phyloP scores from a whole-genome alignment of 2,329 filamentous ascomycete genomes.

The Zasmidium cellare region DNA sequence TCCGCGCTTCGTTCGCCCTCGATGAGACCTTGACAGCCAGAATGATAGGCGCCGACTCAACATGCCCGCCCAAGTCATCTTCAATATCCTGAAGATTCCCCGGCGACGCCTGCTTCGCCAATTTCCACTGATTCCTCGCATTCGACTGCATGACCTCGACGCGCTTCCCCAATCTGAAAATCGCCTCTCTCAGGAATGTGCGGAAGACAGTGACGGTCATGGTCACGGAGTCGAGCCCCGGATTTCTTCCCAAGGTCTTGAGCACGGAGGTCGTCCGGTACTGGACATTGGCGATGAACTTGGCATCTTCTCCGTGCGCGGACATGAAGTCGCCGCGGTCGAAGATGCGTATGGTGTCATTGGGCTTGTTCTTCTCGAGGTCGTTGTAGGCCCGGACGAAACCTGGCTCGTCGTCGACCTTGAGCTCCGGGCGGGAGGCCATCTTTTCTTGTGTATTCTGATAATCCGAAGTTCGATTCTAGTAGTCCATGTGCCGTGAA shows the following conservation, averaged over 20 bases:
- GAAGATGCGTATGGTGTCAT: slow-evolving; percentile 85
- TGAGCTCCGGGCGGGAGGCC: slow-evolving; percentile 59
- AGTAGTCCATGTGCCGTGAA: background rate
- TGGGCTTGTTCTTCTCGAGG: slow-evolving; percentile 68
- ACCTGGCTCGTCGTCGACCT: slow-evolving; percentile 90
- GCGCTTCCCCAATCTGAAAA: slow-evolving; percentile 87
- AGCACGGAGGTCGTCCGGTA: slow-evolving; percentile 98
- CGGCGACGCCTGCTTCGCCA: slow-evolving; percentile 80
- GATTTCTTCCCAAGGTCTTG: slow-evolving; percentile 80
- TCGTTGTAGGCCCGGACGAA: slow-evolving; percentile 96
- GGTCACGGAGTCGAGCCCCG: slow-evolving; percentile 88
- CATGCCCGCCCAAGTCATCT: slow-evolving; percentile 83
- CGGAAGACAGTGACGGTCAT: slow-evolving; percentile 94
- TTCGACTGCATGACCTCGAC: slow-evolving; percentile 84
- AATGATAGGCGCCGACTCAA: slow-evolving; percentile 91
- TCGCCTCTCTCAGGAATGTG: slow-evolving; percentile 89
- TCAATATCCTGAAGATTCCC: slow-evolving; percentile 97
- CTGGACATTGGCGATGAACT: slow-evolving; percentile 77
- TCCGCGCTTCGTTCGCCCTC: slow-evolving; percentile 81
- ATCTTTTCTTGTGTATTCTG: slow-evolving; percentile 35
- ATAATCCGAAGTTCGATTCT: background rate
- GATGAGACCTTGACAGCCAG: slow-evolving; percentile 89
- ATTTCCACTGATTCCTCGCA: slow-evolving; percentile 86
- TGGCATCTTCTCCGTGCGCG: slow-evolving; percentile 82
- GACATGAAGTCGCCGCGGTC: slow-evolving; percentile 95